Evolutionary conservation across 139 green algal genomes (phyloP).

Genomic region (Edaphochlamys debaryana): DNA sequence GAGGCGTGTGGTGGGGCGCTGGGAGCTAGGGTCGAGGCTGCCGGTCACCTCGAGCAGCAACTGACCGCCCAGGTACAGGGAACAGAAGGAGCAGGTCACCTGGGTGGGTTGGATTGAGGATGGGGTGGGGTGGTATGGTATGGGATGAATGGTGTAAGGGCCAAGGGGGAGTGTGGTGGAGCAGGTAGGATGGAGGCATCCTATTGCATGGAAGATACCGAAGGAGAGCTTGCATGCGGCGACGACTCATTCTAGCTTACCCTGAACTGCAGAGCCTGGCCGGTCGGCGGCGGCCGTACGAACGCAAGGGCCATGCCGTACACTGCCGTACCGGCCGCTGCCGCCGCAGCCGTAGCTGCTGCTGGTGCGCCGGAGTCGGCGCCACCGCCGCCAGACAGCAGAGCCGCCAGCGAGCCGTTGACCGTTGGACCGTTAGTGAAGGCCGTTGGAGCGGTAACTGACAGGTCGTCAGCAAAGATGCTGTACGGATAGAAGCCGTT

Average conservation of each 20-base stretch:
- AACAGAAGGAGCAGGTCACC: conserved; percentile 22
- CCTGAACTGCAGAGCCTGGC: neutral
- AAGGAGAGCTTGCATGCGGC: neutral
- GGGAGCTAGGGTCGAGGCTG: neutral
- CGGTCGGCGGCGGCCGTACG: neutral
- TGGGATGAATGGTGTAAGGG: no score
- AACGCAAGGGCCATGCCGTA: conserved; percentile 15
- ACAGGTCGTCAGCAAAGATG: conserved; percentile 15
- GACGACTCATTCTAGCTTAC: neutral
- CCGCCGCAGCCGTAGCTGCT: neutral
- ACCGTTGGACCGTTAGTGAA: no score
- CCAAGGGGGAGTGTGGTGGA: neutral
- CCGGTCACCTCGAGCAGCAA: neutral
- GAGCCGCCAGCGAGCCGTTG: neutral
- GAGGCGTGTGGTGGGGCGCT: neutral
- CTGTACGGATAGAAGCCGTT: conserved; percentile 10
- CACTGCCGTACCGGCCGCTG: neutral
- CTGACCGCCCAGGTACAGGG: conserved; percentile 1
- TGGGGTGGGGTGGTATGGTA: neutral
- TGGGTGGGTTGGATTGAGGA: neutral
- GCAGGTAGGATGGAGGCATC: neutral
- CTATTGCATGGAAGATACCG: no score
- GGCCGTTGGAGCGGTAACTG: no score
- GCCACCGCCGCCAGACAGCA: neutral
- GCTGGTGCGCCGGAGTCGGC: neutral